Base-by-base conservation (phyloP, 1,284 basidiomycete species). In the Apiotrichum montevideense region DNA sequence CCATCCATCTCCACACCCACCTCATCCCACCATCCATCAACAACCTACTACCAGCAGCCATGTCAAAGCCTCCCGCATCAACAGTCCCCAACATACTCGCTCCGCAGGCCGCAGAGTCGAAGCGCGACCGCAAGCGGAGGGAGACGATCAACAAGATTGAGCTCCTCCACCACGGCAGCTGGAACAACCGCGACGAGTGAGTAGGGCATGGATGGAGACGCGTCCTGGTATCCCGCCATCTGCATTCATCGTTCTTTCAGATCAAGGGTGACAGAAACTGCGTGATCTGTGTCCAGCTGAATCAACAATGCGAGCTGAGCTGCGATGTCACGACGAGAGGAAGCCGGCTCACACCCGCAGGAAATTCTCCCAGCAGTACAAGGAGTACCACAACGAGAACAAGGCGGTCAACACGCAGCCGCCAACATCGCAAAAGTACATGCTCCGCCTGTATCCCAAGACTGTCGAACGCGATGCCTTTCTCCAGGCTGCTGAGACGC, bases 71-170 rank as follows among this genome's bases (percentile, higher is more conserved):
- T 21, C 21, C 21, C 21, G 21, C 21, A 11, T 13, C 33, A 5
- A 13, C 4, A 32, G 52, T 63, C 3, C 69, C 68, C 13, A 69
- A 61, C 33, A 68, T 73, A 46, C 58, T 75, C 14, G 71, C 71
- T 6, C 70, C 72, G 0, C 67, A 68, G 55, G 61, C 65, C 41
- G 53, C 66, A 5, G 75, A 77, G 63, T 75, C 68, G 48, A 80
- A 80, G 65, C 70, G 79, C n/a, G 79, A 80, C 63, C 74, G 78
- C 65, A 78, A 79, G 62, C 63, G 79, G 45, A 63, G 79, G 35
- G 79, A 80, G 59, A 79, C 79, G 48, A 74, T 79, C 54, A 79
- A 80, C 59, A 77, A 79, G 63, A 77, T 81, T 33, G 75, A 79
- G 63, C 66, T 75, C 35, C 68, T 79, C 34, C 77, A 80, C 58